phyloP scores from a whole-genome alignment of 1,284 basidiomycete species.

The Naganishia albida region DNA sequence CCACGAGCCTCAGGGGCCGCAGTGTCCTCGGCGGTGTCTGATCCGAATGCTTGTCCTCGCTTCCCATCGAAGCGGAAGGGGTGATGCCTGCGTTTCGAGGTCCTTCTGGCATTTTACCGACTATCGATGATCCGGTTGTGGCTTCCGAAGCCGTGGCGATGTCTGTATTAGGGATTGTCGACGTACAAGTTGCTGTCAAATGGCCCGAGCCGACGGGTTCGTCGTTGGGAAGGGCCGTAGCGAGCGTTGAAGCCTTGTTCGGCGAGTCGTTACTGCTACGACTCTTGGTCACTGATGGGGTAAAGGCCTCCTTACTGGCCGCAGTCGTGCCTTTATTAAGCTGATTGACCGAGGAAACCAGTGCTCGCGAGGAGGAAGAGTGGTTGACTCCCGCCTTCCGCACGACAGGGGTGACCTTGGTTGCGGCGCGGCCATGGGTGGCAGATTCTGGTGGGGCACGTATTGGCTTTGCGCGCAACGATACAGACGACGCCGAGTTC shows the following conservation, averaged over 20 bases:
- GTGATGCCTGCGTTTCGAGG: too few species aligned
- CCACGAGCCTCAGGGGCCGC: conserved; percentile 16
- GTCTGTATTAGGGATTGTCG: too few species aligned
- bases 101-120: too few species aligned
- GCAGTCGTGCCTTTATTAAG: neutral
- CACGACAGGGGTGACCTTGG: neutral
- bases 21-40: conserved; percentile 2
- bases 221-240: too few species aligned
- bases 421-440: neutral
- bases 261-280: neutral
- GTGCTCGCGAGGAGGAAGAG: neutral
- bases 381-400: neutral
- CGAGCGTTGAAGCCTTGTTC: neutral
- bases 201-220: too few species aligned
- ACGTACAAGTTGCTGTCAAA: too few species aligned
- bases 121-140: too few species aligned
- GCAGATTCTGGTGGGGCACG: too few species aligned
- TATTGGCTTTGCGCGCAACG: neutral
- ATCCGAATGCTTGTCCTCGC: too few species aligned
- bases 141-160: too few species aligned
- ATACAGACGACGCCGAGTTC: conserved; percentile 7
- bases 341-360: neutral
- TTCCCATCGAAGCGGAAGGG: too few species aligned
- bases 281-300: neutral
- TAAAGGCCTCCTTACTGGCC: neutral